Base-by-base conservation (phyloP, 2,329 filamentous ascomycete species). In the Hymenoscyphus repandus region DNA sequence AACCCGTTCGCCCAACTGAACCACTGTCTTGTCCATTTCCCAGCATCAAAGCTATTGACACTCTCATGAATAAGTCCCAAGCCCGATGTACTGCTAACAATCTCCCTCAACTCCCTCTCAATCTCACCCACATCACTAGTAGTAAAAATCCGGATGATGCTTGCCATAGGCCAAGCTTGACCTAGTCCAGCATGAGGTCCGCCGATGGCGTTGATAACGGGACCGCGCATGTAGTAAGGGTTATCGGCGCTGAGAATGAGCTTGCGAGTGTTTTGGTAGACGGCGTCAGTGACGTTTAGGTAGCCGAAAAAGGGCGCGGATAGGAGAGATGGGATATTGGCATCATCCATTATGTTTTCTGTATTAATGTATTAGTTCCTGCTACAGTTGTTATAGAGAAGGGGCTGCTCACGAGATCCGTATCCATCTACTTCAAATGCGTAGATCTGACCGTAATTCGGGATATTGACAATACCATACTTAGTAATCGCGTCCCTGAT, bases 1-100 rank as follows among this genome's bases (percentile, higher is more conserved):
- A 95, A 80, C 0, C 86, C 89, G 64, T 93, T 93, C 12, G 88
- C 88, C 89, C 89, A 93, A 0, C 88, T 85, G 65, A 93, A 95
- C 74, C 74, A 76, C 18, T 70, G 66, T n/a, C 74, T 60, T 18
- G 72, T 72, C 64, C 68, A 77, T 36, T 64, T 58, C 2, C 56
- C 59, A 45, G 64, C 62, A 51, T 70, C 63, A 64, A 74, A 74
- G 3, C 69, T 68, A 51, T 74, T 65, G 15, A 77, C 67, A 50
- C 68, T 72, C 63, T 78, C 74, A 51, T 78, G 75, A 12, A 78
- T 70, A 6, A 78, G 67, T 0, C 75, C 75, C 30, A 64, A 36
- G 33, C 58, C 54, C 48, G 57, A 58, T 36, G 58, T 62, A 33
- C 55, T 62, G 30, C 50, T 58, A 4, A 63, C 54, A 22, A 63